phyloP scores from a whole-genome alignment of 148 eudicot genomes.

The Camellia sinensis region DNA sequence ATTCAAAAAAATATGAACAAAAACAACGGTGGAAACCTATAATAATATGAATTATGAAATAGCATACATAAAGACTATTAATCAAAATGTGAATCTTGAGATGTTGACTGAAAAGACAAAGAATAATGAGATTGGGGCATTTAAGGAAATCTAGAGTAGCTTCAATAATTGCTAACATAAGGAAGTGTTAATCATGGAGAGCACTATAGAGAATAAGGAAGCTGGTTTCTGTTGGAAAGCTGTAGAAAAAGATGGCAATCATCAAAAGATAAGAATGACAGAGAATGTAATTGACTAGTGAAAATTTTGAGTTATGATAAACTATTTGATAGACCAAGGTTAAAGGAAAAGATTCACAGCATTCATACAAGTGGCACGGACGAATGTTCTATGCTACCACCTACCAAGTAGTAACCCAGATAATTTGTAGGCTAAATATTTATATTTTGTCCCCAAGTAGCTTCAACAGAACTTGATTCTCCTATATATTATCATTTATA shows the following conservation, averaged over 20 bases:
- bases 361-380: not conserved
- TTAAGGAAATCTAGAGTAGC: not conserved
- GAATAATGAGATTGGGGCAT: not conserved
- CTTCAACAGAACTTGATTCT: slow-evolving; percentile 3
- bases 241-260: not conserved
- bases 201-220: not conserved
- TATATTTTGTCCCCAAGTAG: not conserved
- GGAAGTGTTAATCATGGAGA: not conserved
- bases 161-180: not conserved
- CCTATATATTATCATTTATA: not conserved
- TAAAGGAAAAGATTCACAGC: not conserved
- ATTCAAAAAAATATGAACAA: not conserved
- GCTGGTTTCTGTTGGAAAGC: not conserved
- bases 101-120: not conserved
- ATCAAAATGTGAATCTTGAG: not conserved
- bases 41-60: not conserved
- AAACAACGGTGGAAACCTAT: not conserved
- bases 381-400: not conserved
- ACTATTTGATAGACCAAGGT: not conserved
- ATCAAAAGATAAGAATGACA: not conserved
- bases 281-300: not conserved
- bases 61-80: not conserved
- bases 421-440: not conserved
- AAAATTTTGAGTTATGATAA: not conserved
- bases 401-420: not conserved